Conservation (phyloP, 257 asterid species). For the Rauvolfia tetraphylla region DNA sequence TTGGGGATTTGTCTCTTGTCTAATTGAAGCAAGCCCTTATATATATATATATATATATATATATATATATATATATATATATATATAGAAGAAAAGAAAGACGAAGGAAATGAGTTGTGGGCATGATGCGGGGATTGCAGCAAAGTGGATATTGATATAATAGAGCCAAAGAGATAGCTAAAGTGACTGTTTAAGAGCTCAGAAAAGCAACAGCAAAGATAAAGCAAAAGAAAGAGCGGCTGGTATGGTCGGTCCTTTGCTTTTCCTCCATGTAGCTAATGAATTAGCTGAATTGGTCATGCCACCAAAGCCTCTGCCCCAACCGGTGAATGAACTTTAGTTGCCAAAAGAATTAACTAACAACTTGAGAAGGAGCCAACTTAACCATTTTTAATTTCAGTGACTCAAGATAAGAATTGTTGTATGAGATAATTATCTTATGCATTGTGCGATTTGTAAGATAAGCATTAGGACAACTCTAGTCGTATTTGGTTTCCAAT, state of each 20-base stretch:
- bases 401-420: not conserved
- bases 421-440: not conserved
- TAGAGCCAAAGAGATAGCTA: constrained; percentile 9
- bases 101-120: not conserved
- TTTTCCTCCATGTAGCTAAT: constrained; percentile 11
- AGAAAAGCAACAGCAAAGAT: constrained; percentile 24
- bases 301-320: not conserved
- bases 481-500: not conserved
- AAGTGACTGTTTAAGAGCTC: constrained; percentile 24
- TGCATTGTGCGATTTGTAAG: not conserved
- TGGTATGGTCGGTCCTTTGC: constrained; percentile 6
- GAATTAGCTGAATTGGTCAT: not conserved
- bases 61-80: not conserved
- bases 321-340: too few relatives aligned
- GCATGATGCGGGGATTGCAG: constrained; percentile 7
- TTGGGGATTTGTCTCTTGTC: constrained; percentile 16
- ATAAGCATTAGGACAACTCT: not conserved
- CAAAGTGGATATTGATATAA: not conserved
- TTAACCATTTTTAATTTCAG: not conserved
- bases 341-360: too few relatives aligned
- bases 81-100: constrained; percentile 13
- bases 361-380: not conserved
- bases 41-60: not conserved
- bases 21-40: not conserved
- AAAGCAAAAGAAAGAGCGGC: constrained; percentile 25